Conservation (phyloP, 768 basidiomycete species). For the Podaxis sp. region DNA sequence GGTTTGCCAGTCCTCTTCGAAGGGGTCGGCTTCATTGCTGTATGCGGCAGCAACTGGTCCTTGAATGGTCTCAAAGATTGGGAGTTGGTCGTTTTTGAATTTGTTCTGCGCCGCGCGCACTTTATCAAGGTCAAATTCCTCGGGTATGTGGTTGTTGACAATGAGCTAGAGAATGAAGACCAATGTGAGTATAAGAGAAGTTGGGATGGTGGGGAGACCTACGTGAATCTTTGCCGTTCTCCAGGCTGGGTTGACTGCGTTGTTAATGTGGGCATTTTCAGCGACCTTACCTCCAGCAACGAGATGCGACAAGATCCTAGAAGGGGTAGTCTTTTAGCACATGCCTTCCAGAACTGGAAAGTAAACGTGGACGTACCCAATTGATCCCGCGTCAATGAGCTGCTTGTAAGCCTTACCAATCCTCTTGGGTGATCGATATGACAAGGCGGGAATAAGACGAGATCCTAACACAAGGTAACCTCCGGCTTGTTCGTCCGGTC, state of each 20-base stretch:
- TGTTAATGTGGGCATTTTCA: slow-evolving; percentile 30
- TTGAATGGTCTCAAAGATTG: slow-evolving; percentile 24
- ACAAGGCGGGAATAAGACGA: slow-evolving; percentile 13
- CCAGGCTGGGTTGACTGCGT: slow-evolving; percentile 36
- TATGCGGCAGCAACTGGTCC: slow-evolving; percentile 31
- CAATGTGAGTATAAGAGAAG: neutral
- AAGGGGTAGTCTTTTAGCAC: neutral
- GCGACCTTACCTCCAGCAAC: slow-evolving; percentile 25
- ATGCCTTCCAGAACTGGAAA: neutral
- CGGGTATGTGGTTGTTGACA: neutral
- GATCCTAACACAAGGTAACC: slow-evolving; percentile 8
- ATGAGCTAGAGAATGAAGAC: neutral
- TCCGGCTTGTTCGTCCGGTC: slow-evolving; percentile 8
- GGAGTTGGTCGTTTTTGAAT: slow-evolving; percentile 25
- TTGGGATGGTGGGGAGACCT: slow-evolving; percentile 4
- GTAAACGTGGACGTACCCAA: too few species aligned
- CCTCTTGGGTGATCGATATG: slow-evolving; percentile 5
- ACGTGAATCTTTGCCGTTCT: slow-evolving; percentile 38
- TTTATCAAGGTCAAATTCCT: neutral
- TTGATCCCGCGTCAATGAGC: slow-evolving; percentile 17
- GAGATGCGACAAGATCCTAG: neutral
- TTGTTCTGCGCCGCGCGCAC: slow-evolving; percentile 20
- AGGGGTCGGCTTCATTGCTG: slow-evolving; percentile 34
- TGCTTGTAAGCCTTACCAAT: slow-evolving; percentile 24
- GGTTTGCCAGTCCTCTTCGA: slow-evolving; percentile 30